Conservation (phyloP, 352 stramenopile genomes). For the Globisporangium nodosum region DNA sequence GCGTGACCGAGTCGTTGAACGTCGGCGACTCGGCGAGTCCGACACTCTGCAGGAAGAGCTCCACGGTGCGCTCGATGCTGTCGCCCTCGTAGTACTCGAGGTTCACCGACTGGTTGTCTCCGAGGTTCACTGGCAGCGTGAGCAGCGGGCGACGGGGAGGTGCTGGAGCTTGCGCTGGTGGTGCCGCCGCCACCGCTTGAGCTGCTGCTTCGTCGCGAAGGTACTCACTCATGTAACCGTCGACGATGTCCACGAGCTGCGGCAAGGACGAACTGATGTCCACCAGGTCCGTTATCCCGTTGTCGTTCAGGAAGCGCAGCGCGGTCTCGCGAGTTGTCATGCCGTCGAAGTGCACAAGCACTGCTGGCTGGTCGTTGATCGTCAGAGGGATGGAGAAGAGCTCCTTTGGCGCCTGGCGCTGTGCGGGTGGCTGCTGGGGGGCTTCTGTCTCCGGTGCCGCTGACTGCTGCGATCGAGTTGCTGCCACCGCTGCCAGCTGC, state of each 20-base stretch:
- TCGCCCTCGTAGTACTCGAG: constrained; percentile 75
- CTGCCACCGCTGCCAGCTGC: constrained; percentile 18
- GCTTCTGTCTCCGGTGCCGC: neutral
- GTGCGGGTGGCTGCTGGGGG: constrained; percentile 8
- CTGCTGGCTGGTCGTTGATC: constrained; percentile 31
- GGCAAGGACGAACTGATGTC: constrained; percentile 36
- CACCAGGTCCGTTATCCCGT: constrained; percentile 39
- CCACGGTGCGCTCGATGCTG: constrained; percentile 54
- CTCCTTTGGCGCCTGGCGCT: constrained; percentile 21
- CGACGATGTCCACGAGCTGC: constrained; percentile 54
- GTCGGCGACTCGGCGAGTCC: constrained; percentile 32
- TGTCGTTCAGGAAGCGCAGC: constrained; percentile 49
- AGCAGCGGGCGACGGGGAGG: constrained; percentile 28
- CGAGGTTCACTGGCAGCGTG: constrained; percentile 44
- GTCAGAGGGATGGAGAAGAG: constrained; percentile 68
- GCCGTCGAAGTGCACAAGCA: constrained; percentile 66
- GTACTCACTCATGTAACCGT: constrained; percentile 39
- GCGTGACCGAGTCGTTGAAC: constrained; percentile 35
- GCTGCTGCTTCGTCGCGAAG: constrained; percentile 30
- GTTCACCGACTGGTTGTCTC: constrained; percentile 33
- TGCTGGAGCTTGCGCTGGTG: constrained; percentile 6
- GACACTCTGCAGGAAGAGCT: constrained; percentile 51
- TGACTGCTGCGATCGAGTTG: neutral
- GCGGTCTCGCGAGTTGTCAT: constrained; percentile 54
- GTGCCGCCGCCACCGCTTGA: constrained; percentile 1